Base-by-base conservation (phyloP, 192 early-diverging fungal genomes). In the Rhizophagus clarus region DNA sequence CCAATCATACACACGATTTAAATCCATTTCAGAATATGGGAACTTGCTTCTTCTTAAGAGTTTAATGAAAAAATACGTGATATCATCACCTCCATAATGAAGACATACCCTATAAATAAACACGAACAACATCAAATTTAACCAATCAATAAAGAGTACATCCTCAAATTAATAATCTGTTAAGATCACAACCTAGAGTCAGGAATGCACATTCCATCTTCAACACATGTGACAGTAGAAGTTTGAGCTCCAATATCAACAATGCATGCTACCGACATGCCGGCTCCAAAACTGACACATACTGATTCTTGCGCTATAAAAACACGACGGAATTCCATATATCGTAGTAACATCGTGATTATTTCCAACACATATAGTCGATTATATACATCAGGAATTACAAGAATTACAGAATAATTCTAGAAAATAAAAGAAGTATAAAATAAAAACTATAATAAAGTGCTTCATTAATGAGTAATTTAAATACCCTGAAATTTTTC, bases 181-280 rank as follows among this genome's bases (percentile, higher is more conserved):
- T 56, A 40, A 40, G 17, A 20, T 17, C 20, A 20, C 79, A 73
- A 84, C 71, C 91, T 85, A 8, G 95, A 94, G 51, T 94, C 91
- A 14, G 88, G 88, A 24, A 92, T 82, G 80, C 91, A 93, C 49
- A 93, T 88, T 14, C 96, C 96, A 45, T 96, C 93, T 67, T 97
- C 96, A 14, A 97, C 90, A 77, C 95, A 96, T 1, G 90, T 83
- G 28, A 96, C 85, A 78, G 88, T 95, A 12, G 95, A 96, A 32
- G 91, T 94, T 79, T 97, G 95, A 8, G 96, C 96, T 9, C 96
- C 96, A 81, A 97, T 93, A 76, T 97, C 96, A 4, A 97, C 93
- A 20, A 97, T 93, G 81, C 95, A 96, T 0, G 94, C 95, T 0
- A 90, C 87, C 0, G 95, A 93, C 26, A 96, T 88, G 10, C 96